Base-by-base conservation (phyloP, 257 asterid genomes). In the Echium plantagineum region DNA sequence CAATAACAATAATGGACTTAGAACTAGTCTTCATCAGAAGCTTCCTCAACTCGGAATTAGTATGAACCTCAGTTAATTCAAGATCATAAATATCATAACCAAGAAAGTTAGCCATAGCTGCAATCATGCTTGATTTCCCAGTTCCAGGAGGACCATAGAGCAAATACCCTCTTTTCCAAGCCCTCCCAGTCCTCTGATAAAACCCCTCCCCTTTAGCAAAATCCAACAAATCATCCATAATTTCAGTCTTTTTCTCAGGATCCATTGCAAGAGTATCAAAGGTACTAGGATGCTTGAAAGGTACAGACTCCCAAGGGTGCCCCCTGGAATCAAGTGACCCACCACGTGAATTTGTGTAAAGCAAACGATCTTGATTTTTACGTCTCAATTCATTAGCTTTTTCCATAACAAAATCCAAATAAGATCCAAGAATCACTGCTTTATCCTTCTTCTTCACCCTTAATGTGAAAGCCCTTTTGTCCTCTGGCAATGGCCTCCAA, bases 291-390 rank as follows among this genome's bases (percentile, higher is more conserved):
- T 75, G 80, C 65, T 78, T 78, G 61, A 78, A 78, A 1, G 83
- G 83, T 46, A 78, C 83, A 52, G 83, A 78, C 9, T 78, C 83
- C 83, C 83, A 77, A 2, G 83, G 83, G 20, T 77, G 77, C 12
- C 84, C 80, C 47, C 80, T 47, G 0, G 83, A 74, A 21, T 74
- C 80, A 13, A 78, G 61, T 5, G 80, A 68, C 6, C 80, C 83
- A 15, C 83, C 80, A 20, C 77, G 80, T 31, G 84, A 72, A 63
- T 78, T 78, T 0, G 84, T 78, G 60, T 75, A 78, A 35, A 78
- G 68, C 63, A 75, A 63, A 0, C 81, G 69, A 55, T 78, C 81
- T 21, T 72, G 84, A 51, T 75, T 75, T 15, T 66, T 69, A 66
- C 80, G 51, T 6, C 84, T 56, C 2, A 78, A 65, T 53, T 78